Evolutionary conservation across 2,329 filamentous ascomycete genomes (phyloP), one percentile per base, ranked within the genome.

Genomic region (Aspergillus transmontanensis): DNA sequence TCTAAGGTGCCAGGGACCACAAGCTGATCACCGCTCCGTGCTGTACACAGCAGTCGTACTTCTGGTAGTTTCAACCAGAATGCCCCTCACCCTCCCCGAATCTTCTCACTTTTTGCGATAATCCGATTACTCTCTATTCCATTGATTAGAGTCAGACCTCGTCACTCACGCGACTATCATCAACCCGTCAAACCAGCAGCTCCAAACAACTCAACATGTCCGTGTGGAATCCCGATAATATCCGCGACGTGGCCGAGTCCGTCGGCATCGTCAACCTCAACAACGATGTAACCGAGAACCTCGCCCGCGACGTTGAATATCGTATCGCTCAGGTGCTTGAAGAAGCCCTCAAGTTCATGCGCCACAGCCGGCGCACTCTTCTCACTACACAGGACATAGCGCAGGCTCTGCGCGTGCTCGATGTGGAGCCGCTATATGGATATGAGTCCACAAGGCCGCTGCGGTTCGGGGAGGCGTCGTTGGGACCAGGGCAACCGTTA

Each of bases 321-420:
- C 91, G 95, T 64, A 87, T 99, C 70, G 91, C 92, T 53, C 94
- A 97, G 79, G 92, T 98, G 67, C 88, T 99, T 67, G 90, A 96
- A 72, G 94, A 98, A 80, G 91, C 94, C 3, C 85, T 98, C 71
- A 96, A 96, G 75, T 95, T 96, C 78, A 99, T 99, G 95, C 92
- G 93, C 71, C 91, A 94, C 72, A 88, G 90, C 26, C 91, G 92
- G 77, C 89, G 95, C 66, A 97, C 93, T 1, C 90, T 91, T 0
- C 83, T 99, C 68, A 93, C 90, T 23, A 96, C 95, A 57, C 91
- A 94, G 73, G 95, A 99, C 79, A 87, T 97, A 61, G 89, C 92
- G 54, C 89, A 94, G 69, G 95, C 95, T 4, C 82, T 99, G 67
- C 89, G 89, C 66, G 88, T 94, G 12, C 84, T 99, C 57, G 93